Base-by-base conservation (phyloP, 805 yeast genomes). In the Wickerhamomyces hampshirensis region DNA sequence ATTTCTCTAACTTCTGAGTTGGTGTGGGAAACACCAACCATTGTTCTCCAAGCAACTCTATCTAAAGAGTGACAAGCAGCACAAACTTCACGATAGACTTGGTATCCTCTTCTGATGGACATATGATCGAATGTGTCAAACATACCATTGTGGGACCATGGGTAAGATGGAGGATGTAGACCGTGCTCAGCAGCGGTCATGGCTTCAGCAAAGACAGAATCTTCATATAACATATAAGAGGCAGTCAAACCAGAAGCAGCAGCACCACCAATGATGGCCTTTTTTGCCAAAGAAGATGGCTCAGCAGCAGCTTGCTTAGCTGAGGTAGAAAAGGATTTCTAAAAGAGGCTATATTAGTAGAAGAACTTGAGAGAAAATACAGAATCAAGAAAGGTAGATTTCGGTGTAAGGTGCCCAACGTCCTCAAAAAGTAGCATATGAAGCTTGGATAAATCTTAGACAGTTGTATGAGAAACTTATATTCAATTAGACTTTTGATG, bases 111-210 rank as follows among this genome's bases (percentile, higher is more conserved):
- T 75, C 98, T 85, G 59, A 93, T 85, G 38, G 95, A 81, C 41
- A 87, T 88, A 66, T 89, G 97, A 71, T 89, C 97, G 52, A 87
- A 89, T 37, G 95, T 73, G 53, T 80, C 81, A 52, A 88, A 75
- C 80, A 87, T 84, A 51, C 97, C 97, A 56, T 75, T 79, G 68
- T 91, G 98, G 30, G 96, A 75, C 98, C 98, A 93, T 39, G 78
- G 83, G 63, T 73, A 89, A 40, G 80, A 80, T 46, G 98, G 96
- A 26, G 98, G 82, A 65, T 93, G 98, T 60, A 93, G 76, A 52
- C 98, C 98, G 69, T 93, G 98, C 71, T 93, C 98, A 51, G 98
- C 96, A 50, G 93, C 94, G 38, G 98, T 89, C 95, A 91, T 84
- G 58, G 98, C 98, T 56, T 76, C 79, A 40, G 96, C 96, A 46